Conservation (phyloP, 1,139 yeast species). For the Diutina mesorugosa region DNA sequence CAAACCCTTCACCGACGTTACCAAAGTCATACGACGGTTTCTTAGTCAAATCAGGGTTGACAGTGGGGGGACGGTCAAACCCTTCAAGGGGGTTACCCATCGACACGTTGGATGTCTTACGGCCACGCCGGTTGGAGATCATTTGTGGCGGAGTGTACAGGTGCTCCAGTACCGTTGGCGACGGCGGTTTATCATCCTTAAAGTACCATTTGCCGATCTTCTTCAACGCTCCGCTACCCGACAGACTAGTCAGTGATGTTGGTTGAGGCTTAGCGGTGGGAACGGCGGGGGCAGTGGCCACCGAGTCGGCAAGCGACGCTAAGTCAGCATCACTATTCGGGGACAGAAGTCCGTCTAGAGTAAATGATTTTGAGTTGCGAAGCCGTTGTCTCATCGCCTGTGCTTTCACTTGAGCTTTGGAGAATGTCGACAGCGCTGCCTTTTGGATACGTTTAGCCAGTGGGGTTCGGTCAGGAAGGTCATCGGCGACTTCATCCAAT, state of each 20-base stretch:
- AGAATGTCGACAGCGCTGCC: neutral
- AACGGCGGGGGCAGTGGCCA: neutral
- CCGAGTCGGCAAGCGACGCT: constrained; percentile 14
- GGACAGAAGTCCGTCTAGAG: neutral
- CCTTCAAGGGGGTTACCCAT: neutral
- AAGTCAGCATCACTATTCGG: neutral
- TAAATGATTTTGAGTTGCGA: constrained; percentile 1
- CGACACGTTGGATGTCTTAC: neutral
- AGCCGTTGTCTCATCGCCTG: neutral
- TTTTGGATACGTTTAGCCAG: neutral
- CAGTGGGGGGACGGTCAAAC: neutral
- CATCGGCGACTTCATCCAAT: neutral
- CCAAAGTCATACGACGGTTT: constrained; percentile 1
- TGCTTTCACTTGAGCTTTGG: neutral
- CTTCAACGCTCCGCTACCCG: constrained; percentile 14
- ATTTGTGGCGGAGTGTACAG: constrained; percentile 47
- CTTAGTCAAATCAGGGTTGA: neutral
- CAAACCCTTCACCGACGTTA: neutral
- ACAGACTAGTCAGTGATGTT: neutral
- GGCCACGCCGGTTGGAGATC: constrained; percentile 35
- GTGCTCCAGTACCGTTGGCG: constrained; percentile 6
- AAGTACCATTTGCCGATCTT: constrained; percentile 63
- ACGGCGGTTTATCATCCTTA: constrained; percentile 26
- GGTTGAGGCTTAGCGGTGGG: neutral
- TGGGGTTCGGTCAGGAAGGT: neutral